Base-by-base conservation (phyloP, 1,284 basidiomycete genomes). In the Naganishia sp. region DNA sequence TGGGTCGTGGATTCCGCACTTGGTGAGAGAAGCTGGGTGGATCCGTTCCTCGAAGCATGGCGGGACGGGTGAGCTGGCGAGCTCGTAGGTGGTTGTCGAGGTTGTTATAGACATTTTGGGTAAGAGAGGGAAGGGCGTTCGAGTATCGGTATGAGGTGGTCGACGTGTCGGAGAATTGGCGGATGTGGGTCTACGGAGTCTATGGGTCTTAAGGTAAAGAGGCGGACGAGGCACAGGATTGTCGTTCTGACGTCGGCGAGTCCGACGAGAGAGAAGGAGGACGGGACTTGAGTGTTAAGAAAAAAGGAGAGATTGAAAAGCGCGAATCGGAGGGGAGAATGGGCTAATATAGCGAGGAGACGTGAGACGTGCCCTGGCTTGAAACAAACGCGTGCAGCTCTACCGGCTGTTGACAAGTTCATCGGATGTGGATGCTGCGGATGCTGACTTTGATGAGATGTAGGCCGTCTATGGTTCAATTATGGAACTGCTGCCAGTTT, bases 1-100 rank as follows among this genome's bases (percentile, higher is more conserved):
- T 21, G 87, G 87, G 79, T 90, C 86, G 81, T 94, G 92, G 66
- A 83, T 77, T 53, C 84, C 83, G 66, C 84, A 82, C 61, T 87
- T 85, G 62, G 90, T 75, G 71, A 93, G 86, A 32, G 90, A 92
- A 50, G 87, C 86, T 15, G 81, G 81, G 71, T 82, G 80, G 28
- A 75, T 77, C 45, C 78, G 73, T 68, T 80, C 79, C 72, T 80
- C 76, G 60, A 81, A 80, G 57, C 52, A 53, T 35, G 56, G 66
- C 21, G 66, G 28, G 13, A 54, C 61, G 32, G 61, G 61, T 23
- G 58, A 61, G 35, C 35, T 39, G 35, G 35, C 35, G 35, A 39
- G 35, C 35, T 39, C 35, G 35, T 39, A 39, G 21, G 55, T 23
- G 28, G 47, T 11, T 13, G 49, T 23, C 35, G 49, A 28, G 47